These are phyloP conservation scores for Leccinum incarnatum DNA, from an alignment of 768 basidiomycete genomes.

Conservation along the genomic window DNA sequence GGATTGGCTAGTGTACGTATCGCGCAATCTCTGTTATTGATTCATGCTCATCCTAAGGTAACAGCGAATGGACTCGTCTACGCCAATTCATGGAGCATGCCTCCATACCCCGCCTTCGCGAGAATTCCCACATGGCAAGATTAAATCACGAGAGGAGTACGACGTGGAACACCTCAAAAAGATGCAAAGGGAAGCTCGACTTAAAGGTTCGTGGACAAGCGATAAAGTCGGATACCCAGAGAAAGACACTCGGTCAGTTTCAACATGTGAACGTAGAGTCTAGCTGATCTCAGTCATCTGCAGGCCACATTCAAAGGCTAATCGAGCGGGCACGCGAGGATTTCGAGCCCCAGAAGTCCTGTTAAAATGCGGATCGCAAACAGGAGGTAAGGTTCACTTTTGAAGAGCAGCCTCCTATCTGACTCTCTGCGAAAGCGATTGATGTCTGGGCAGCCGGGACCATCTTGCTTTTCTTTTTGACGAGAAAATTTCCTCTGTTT, in stretches of 20 bases:
- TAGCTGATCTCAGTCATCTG: neutral
- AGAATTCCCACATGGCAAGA: slow-evolving; percentile 67
- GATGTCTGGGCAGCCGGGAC: slow-evolving; percentile 96
- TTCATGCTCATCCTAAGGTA: slow-evolving; percentile 6
- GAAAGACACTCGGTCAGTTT: slow-evolving; percentile 64
- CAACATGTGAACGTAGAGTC: neutral
- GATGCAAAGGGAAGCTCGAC: slow-evolving; percentile 59
- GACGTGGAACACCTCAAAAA: slow-evolving; percentile 50
- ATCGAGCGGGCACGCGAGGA: slow-evolving; percentile 94
- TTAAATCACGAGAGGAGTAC: slow-evolving; percentile 43
- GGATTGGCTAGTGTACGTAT: slow-evolving; percentile 86
- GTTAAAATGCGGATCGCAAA: slow-evolving; percentile 90
- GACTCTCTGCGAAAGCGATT: slow-evolving; percentile 57
- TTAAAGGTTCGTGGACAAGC: slow-evolving; percentile 48
- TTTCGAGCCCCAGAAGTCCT: slow-evolving; percentile 97
- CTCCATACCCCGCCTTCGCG: slow-evolving; percentile 70
- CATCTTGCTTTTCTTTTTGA: slow-evolving; percentile 90
- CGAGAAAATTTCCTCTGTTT: slow-evolving; percentile 90
- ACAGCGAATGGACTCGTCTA: slow-evolving; percentile 54
- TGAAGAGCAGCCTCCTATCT: slow-evolving; percentile 3
- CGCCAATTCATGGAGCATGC: slow-evolving; percentile 55
- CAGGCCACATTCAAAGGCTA: slow-evolving; percentile 85
- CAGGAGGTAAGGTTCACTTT: slow-evolving; percentile 61
- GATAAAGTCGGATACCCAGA: slow-evolving; percentile 78
- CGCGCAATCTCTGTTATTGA: neutral